Conservation (phyloP, 176 grass and related monocot species). For the Neostapfia colusana region DNA sequence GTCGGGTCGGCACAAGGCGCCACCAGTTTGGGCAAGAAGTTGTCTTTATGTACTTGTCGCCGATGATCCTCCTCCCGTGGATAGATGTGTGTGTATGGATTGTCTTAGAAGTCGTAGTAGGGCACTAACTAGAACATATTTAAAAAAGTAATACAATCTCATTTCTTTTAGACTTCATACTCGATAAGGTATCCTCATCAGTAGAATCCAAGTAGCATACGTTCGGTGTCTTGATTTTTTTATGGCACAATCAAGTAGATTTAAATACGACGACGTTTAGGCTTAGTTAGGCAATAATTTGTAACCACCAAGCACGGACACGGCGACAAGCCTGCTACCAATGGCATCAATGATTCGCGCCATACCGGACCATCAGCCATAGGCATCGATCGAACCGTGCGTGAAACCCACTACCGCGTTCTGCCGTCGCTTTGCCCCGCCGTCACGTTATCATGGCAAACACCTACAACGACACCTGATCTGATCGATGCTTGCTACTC, state of each 20-base stretch:
- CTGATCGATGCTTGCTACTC: too few species aligned
- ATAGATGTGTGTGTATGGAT: too few species aligned
- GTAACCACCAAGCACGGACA: neutral
- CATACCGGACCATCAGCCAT: neutral
- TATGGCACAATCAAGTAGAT: neutral
- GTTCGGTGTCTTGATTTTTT: too few species aligned
- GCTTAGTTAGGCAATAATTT: neutral
- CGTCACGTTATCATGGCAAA: slow-evolving; percentile 25
- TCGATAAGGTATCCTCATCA: too few species aligned
- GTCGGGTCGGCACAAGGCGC: neutral
- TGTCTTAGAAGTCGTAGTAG: too few species aligned
- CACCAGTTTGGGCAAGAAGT: too few species aligned
- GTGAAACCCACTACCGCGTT: neutral
- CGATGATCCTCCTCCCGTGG: neutral
- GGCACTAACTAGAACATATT: too few species aligned
- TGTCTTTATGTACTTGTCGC: neutral
- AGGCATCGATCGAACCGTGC: neutral
- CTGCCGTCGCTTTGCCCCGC: slow-evolving; percentile 15
- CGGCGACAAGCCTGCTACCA: neutral
- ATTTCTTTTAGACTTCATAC: too few species aligned
- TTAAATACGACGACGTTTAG: neutral
- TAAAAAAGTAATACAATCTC: too few species aligned
- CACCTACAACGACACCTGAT: slow-evolving; percentile 24
- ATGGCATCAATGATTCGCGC: neutral
- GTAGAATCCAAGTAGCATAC: neutral